Percentiles rank a stretch among this genome's conserved stretches.
phyloP scores from a whole-genome alignment of 352 stramenopile species.

The Pythium apleroticum region DNA sequence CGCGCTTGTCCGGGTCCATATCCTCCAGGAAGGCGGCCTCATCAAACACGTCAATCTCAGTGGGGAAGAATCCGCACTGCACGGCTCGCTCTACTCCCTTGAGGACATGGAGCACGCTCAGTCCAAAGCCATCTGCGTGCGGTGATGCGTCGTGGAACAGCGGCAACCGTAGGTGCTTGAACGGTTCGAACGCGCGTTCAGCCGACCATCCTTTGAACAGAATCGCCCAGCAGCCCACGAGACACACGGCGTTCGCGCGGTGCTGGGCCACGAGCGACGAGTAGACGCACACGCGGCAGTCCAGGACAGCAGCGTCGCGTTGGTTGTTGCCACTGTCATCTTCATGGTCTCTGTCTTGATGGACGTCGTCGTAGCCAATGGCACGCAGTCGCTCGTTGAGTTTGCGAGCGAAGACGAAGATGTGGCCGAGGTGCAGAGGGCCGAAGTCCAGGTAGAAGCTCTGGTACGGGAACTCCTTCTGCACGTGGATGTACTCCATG shows the following conservation, averaged over 20 bases:
- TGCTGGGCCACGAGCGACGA: conserved; percentile 43
- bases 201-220: conserved; percentile 42
- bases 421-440: conserved; percentile 91
- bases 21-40: conserved; percentile 25
- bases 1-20: conserved; percentile 23
- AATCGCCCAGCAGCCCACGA: conserved; percentile 87
- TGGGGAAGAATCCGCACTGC: conserved; percentile 85
- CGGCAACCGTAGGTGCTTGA: conserved; percentile 33
- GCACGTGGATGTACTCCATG: conserved; percentile 31
- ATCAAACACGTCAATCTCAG: conserved; percentile 24
- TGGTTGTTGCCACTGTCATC: conserved; percentile 5
- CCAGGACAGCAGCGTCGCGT: neutral
- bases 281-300: conserved; percentile 72
- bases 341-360: conserved; percentile 1
- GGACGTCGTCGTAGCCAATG: conserved; percentile 8
- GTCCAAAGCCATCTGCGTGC: conserved; percentile 24
- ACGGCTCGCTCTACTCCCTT: conserved; percentile 40
- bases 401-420: conserved; percentile 83
- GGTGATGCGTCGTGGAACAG: conserved; percentile 39
- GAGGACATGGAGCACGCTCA: conserved; percentile 33
- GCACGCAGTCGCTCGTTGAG: conserved; percentile 67
- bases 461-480: conserved; percentile 85
- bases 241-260: conserved; percentile 86
- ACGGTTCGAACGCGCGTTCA: conserved; percentile 62
- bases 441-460: conserved; percentile 97